A percentile compares a stretch with the other conserved stretches of the same genome.
Evolutionary conservation across 495 filamentous ascomycete species (phyloP).

Genomic region (Chaetomium cochliodes): DNA sequence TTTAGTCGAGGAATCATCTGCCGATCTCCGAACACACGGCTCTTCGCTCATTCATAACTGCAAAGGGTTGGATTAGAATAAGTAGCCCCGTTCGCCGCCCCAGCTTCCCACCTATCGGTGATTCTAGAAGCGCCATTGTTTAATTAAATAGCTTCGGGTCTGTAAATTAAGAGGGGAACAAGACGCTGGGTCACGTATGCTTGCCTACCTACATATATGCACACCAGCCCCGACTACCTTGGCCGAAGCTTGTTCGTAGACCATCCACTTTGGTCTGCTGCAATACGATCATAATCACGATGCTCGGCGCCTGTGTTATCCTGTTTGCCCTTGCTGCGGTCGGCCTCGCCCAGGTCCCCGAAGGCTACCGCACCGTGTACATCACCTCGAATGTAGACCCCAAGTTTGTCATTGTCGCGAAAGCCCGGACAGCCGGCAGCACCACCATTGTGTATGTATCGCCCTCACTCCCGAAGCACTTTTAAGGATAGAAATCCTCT

Average conservation of each 20-base stretch:
- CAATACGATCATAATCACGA: constrained; percentile 26
- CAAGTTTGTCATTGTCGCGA: constrained; percentile 52
- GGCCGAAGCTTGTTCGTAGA: neutral
- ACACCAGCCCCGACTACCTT: neutral
- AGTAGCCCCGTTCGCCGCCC: neutral
- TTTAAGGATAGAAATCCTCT: neutral
- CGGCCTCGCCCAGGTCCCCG: constrained; percentile 43
- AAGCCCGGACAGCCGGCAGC: constrained; percentile 37
- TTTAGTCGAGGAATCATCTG: constrained; percentile 3
- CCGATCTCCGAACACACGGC: constrained; percentile 8
- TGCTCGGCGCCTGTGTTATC: constrained; percentile 43
- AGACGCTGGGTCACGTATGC: neutral
- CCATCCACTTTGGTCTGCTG: neutral
- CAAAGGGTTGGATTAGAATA: constrained; percentile 1
- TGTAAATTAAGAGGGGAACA: constrained; percentile 12
- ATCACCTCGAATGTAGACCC: constrained; percentile 52
- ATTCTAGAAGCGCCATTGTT: neutral
- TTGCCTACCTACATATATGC: constrained; percentile 12
- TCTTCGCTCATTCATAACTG: neutral
- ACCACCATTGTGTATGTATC: constrained; percentile 46
- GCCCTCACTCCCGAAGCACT: neutral
- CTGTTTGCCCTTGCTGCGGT: constrained; percentile 46
- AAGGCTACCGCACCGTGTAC: constrained; percentile 49
- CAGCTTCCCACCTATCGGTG: neutral
- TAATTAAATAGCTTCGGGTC: neutral